These are phyloP conservation scores for Lactarius evosmus DNA, from an alignment of 768 basidiomycete species.

Conservation along the genomic window DNA sequence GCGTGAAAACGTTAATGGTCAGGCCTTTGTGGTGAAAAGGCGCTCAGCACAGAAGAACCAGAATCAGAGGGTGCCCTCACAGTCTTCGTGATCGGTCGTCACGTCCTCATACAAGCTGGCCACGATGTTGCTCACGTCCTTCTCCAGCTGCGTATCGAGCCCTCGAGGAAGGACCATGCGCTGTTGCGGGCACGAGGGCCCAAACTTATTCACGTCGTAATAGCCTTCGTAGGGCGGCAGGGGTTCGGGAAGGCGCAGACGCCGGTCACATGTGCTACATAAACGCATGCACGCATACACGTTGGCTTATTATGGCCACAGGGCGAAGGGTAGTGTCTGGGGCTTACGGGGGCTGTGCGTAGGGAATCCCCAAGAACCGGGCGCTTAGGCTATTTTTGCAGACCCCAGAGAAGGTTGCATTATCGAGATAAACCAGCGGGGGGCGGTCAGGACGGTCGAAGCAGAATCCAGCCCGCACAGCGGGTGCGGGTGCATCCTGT, in stretches of 20 bases:
- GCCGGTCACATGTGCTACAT: constrained; percentile 18
- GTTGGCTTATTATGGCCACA: neutral
- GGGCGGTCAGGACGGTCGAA: too few relatives aligned
- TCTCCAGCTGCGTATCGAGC: neutral
- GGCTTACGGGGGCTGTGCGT: constrained; percentile 33
- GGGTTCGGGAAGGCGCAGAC: constrained; percentile 27
- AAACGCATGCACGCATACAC: too few relatives aligned
- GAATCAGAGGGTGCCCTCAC: constrained; percentile 6
- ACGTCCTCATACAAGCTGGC: constrained; percentile 20
- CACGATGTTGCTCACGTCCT: constrained; percentile 11
- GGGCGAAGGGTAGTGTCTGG: neutral
- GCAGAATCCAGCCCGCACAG: neutral
- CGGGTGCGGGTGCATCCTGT: neutral
- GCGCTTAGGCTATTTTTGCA: constrained; percentile 16
- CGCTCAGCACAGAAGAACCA: neutral
- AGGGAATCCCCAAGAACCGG: constrained; percentile 34
- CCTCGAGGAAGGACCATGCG: constrained; percentile 14
- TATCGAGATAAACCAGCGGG: constrained; percentile 29
- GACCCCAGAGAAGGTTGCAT: constrained; percentile 30
- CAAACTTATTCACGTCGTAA: constrained; percentile 27
- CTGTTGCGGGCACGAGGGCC: constrained; percentile 33
- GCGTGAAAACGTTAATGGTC: constrained; percentile 26
- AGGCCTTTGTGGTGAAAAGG: constrained; percentile 18
- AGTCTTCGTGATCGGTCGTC: constrained; percentile 23
- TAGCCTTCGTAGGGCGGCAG: constrained; percentile 26